phyloP scores from a whole-genome alignment of 306 rosid species.

The Acmispon strigosus region DNA sequence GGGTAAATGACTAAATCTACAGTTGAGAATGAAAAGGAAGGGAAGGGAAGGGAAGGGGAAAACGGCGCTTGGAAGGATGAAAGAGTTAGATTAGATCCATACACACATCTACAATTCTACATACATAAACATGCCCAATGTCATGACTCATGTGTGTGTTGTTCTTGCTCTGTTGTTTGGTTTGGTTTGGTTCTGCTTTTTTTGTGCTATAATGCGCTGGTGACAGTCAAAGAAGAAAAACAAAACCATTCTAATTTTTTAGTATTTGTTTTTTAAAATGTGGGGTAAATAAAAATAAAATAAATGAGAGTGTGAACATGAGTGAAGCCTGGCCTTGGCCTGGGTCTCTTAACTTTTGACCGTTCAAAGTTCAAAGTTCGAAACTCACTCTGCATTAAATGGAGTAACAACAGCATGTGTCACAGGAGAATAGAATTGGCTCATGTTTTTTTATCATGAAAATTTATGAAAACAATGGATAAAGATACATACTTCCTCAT shows the following conservation, averaged over 20 bases:
- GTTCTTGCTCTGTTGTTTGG: too few species aligned
- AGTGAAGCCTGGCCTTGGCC: background rate
- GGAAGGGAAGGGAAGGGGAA: background rate
- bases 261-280: background rate
- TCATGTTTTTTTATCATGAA: too few species aligned
- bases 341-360: conserved; percentile 40
- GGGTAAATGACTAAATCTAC: conserved; percentile 16
- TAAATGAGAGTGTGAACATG: background rate
- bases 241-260: conserved; percentile 11
- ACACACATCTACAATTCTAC: too few species aligned
- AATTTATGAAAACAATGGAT: too few species aligned
- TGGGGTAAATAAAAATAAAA: background rate
- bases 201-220: conserved; percentile 67
- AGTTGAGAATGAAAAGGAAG: conserved; percentile 21
- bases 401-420: background rate
- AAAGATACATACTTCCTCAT: too few species aligned
- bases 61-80: conserved; percentile 11
- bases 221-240: conserved; percentile 66
- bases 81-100: conserved; percentile 52
- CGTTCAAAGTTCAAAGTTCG: conserved; percentile 36
- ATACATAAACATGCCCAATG: too few species aligned
- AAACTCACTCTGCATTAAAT: conserved; percentile 11
- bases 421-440: background rate
- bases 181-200: conserved; percentile 35
- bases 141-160: too few species aligned